Conservation (phyloP, 2,329 filamentous ascomycete genomes). For the Colletotrichum karsti region DNA sequence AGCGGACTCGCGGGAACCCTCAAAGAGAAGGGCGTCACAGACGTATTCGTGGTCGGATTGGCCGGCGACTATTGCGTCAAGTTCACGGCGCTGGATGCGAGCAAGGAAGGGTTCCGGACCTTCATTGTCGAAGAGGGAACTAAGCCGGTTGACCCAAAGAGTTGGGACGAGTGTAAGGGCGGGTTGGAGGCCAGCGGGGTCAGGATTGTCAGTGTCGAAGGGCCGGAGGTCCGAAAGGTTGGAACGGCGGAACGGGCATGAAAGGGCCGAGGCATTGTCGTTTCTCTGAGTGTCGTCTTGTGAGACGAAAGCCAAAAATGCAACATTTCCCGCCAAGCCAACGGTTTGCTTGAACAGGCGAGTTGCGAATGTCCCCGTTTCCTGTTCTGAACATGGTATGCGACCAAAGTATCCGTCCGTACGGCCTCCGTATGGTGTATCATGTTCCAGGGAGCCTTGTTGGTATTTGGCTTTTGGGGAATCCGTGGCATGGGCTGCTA, state of each 20-base stretch:
- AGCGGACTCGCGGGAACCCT: constrained; percentile 71
- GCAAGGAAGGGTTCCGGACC: constrained; percentile 77
- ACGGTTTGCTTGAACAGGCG: not conserved
- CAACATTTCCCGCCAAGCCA: not conserved
- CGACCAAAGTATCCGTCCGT: constrained; percentile 13
- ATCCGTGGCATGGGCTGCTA: not conserved
- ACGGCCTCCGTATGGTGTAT: not conserved
- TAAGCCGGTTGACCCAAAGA: constrained; percentile 71
- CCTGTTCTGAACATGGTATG: constrained; percentile 1
- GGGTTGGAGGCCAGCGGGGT: constrained; percentile 70
- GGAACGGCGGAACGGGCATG: constrained; percentile 4
- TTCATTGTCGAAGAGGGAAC: constrained; percentile 84
- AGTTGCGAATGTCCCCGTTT: not conserved
- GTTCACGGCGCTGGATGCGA: constrained; percentile 81
- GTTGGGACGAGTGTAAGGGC: constrained; percentile 63
- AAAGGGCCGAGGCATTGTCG: not conserved
- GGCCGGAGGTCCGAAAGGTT: constrained; percentile 64
- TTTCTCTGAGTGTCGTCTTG: constrained; percentile 1
- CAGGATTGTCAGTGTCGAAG: constrained; percentile 64
- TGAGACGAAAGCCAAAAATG: not conserved
- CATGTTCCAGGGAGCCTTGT: not conserved
- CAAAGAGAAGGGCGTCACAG: constrained; percentile 66
- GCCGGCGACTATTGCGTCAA: constrained; percentile 92
- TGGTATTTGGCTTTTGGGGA: not conserved
- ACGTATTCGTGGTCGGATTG: constrained; percentile 87